These are phyloP conservation scores for Epichloe typhina DNA, from an alignment of 2,329 filamentous ascomycete species.

Conservation along the genomic window DNA sequence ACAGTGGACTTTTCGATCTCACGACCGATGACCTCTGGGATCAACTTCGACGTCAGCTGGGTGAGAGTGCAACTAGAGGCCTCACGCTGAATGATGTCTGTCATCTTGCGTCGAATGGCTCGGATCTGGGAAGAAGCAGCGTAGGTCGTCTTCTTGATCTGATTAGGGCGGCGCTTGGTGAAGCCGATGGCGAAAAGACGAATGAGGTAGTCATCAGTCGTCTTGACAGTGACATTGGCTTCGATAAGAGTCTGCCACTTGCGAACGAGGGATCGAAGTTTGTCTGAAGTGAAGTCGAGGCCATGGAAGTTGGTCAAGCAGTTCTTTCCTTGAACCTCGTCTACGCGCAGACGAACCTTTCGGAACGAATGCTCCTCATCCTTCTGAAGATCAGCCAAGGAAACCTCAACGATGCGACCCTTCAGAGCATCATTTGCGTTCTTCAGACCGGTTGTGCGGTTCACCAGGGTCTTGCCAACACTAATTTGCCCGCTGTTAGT, in stretches of 20 bases:
- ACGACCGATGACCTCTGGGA: constrained; percentile 97
- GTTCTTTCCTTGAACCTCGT: constrained; percentile 99
- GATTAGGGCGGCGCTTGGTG: constrained; percentile 97
- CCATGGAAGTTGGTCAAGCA: constrained; percentile 99
- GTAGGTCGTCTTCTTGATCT: constrained; percentile 99
- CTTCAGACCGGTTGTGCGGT: constrained; percentile 98
- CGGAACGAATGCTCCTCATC: constrained; percentile 99
- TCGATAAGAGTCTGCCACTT: constrained; percentile 99
- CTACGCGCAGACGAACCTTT: constrained; percentile 97
- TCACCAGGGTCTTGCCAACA: constrained; percentile 99
- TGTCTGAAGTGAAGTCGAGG: constrained; percentile 99
- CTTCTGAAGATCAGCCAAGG: constrained; percentile 97
- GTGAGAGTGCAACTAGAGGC: constrained; percentile 86
- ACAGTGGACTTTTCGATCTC: constrained; percentile 99
- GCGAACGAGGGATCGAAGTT: constrained; percentile 95
- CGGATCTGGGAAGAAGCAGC: constrained; percentile 94
- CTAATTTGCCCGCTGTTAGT: constrained; percentile 31
- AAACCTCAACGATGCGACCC: constrained; percentile 97
- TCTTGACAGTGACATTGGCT: constrained; percentile 99
- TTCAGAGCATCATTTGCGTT: constrained; percentile 99
- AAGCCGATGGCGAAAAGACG: constrained; percentile 98
- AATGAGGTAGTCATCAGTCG: constrained; percentile 98
- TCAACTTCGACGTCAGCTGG: constrained; percentile 96
- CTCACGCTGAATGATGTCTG: constrained; percentile 95
- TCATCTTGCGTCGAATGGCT: constrained; percentile 99